Evolutionary conservation across 495 filamentous ascomycete genomes (phyloP), one percentile per base, ranked within the genome.

Genomic region (Aspergillus wentii): DNA sequence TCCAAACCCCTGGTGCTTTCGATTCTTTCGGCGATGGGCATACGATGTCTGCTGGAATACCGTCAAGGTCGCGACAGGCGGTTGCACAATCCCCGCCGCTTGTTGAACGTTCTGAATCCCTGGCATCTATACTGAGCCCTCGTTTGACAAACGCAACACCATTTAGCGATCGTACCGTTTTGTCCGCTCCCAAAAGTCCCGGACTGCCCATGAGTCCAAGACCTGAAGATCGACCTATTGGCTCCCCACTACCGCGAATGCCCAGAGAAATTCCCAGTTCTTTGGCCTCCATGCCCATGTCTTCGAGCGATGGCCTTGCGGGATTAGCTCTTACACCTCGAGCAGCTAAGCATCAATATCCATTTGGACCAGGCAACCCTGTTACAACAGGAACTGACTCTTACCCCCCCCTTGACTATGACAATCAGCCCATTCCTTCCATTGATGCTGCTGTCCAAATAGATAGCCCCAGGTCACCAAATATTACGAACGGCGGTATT

Each of bases 131-230:
- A 15, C 39, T 71, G 22, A 62, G 47, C 40, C 57, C 65, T 28
- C 49, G 54, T 5, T 31, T 52, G 19, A 44, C 44, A 17, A 50
- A 49, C 16, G 27, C 40, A 22, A 32, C 46, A 3, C 43, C 57
- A 25, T 28, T 52, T 0, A 47, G 45, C 34, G 54, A 53, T 27
- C 64, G 59, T n/a, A 44, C 53, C 10, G 55, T 60, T 13, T 56
- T 74, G 17, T 64, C 80, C 18, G 68, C 80, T 23, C 68, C 89
- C 20, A 72, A 89, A 66, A 95, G 86, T 41, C 88, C 91, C 15
- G 92, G 92, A 17, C 66, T 98, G 32, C 92, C 92, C 1, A 62
- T 84, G 19, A 97, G 94, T 52, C 92, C 92, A 17, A 75, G 91
- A 35, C 92, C 92, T n/a, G 79, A 79, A 48, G 77, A 88, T 51